Evolutionary conservation across 495 filamentous ascomycete species (phyloP).

Genomic region (Lasiosphaeria ovina): DNA sequence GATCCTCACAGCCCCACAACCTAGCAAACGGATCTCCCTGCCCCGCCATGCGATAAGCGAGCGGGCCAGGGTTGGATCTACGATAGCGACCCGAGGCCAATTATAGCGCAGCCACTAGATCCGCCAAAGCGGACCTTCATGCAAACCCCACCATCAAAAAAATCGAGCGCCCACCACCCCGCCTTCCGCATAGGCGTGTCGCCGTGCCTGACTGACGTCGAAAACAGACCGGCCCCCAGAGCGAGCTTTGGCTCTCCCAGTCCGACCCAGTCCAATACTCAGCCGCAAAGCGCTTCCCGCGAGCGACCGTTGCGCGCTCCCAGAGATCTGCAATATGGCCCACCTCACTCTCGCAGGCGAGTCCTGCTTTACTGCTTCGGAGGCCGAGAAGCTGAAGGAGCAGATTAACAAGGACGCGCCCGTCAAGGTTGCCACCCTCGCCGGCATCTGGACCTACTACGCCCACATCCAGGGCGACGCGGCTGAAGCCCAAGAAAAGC

Average conservation of each 20-base stretch:
- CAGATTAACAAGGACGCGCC: constrained; percentile 44
- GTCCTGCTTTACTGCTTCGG: constrained; percentile 50
- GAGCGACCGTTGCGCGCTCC: constrained; percentile 4
- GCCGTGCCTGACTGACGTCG: constrained; percentile 9
- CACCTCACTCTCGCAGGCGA: constrained; percentile 43
- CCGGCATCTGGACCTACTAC: constrained; percentile 54
- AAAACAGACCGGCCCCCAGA: constrained; percentile 11
- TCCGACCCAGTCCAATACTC: constrained; percentile 14
- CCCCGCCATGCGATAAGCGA: too few species aligned
- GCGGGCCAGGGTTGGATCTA: too few species aligned
- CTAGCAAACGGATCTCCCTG: too few species aligned
- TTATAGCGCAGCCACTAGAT: not conserved
- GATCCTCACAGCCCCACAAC: too few species aligned
- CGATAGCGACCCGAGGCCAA: not conserved
- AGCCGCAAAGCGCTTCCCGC: not conserved
- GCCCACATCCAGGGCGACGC: constrained; percentile 39
- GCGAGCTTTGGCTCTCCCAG: constrained; percentile 27
- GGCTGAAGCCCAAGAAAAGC: constrained; percentile 32
- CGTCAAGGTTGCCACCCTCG: constrained; percentile 41
- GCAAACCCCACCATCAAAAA: constrained; percentile 12
- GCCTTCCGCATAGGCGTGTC: constrained; percentile 19
- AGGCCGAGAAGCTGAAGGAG: constrained; percentile 49
- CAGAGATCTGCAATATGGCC: constrained; percentile 22
- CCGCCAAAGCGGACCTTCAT: constrained; percentile 2
- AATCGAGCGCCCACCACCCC: constrained; percentile 12